Conservation (phyloP, 1,284 basidiomycete genomes). For the Apiotrichum sp. region DNA sequence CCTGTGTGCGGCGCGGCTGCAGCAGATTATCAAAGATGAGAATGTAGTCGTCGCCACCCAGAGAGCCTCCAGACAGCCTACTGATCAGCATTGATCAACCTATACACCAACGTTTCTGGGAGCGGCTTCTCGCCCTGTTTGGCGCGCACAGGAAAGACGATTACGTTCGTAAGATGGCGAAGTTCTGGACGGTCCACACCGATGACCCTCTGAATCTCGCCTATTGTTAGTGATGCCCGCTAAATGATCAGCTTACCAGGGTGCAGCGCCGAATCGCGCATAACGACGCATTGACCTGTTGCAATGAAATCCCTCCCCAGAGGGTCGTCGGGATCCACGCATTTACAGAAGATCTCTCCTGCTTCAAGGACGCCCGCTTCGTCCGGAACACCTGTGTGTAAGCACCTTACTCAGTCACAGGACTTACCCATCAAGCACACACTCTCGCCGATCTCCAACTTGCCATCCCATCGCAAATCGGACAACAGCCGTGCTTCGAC, state of each 20-base stretch:
- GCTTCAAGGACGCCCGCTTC: conserved; percentile 24
- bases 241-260: conserved; percentile 3
- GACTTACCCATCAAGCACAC: conserved; percentile 23
- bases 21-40: conserved; percentile 28
- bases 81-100: not conserved
- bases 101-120: conserved; percentile 16
- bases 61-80: conserved; percentile 26
- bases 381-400: conserved; percentile 23
- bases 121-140: conserved; percentile 7
- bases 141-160: conserved; percentile 24
- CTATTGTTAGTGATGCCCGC: conserved; percentile 1
- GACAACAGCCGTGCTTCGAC: conserved; percentile 19
- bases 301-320: not conserved
- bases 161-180: conserved; percentile 26
- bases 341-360: conserved; percentile 31
- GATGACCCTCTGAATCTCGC: conserved; percentile 23
- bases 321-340: conserved; percentile 12
- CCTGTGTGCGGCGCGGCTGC: conserved; percentile 6
- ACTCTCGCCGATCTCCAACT: conserved; percentile 21
- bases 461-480: conserved; percentile 25
- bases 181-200: conserved; percentile 24
- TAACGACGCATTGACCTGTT: conserved; percentile 21
- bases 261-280: conserved; percentile 24
- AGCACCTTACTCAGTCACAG: not conserved
- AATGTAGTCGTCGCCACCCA: conserved; percentile 28